These are phyloP conservation scores for Royoungia palumana DNA, from an alignment of 768 basidiomycete species.

Conservation along the genomic window DNA sequence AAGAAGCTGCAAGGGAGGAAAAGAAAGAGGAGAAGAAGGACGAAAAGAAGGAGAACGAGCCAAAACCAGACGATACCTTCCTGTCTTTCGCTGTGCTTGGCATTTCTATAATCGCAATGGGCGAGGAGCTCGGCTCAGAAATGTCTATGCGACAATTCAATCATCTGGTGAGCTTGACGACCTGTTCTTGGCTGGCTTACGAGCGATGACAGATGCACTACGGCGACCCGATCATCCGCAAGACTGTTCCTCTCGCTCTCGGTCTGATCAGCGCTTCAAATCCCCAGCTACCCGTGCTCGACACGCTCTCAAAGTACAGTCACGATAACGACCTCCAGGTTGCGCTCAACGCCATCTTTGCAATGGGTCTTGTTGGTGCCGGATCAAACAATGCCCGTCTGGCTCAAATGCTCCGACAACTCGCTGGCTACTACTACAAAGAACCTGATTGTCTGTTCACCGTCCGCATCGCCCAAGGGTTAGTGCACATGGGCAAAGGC, in stretches of 20 bases:
- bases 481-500: slow-evolving; percentile 99
- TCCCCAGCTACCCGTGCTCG: slow-evolving; percentile 89
- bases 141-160: slow-evolving; percentile 98
- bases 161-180: slow-evolving; percentile 66
- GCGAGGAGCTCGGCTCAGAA: slow-evolving; percentile 95
- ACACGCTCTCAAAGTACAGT: slow-evolving; percentile 97
- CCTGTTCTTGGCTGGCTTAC: slow-evolving; percentile 13
- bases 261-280: slow-evolving; percentile 95
- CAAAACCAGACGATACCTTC: slow-evolving; percentile 68
- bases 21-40: slow-evolving; percentile 55
- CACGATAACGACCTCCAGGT: slow-evolving; percentile 98
- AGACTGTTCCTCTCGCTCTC: slow-evolving; percentile 90
- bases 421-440: slow-evolving; percentile 98
- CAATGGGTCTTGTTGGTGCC: slow-evolving; percentile 97
- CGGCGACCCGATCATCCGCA: slow-evolving; percentile 89
- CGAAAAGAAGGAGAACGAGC: slow-evolving; percentile 57
- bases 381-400: slow-evolving; percentile 98
- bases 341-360: slow-evolving; percentile 95
- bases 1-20: slow-evolving; percentile 35
- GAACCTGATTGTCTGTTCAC: slow-evolving; percentile 96
- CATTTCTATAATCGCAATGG: slow-evolving; percentile 94
- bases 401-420: slow-evolving; percentile 94
- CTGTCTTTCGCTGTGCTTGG: slow-evolving; percentile 93
- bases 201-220: slow-evolving; percentile 84
- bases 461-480: slow-evolving; percentile 91